Conservation (phyloP, 768 basidiomycete species). For the Tylopilus sp. region DNA sequence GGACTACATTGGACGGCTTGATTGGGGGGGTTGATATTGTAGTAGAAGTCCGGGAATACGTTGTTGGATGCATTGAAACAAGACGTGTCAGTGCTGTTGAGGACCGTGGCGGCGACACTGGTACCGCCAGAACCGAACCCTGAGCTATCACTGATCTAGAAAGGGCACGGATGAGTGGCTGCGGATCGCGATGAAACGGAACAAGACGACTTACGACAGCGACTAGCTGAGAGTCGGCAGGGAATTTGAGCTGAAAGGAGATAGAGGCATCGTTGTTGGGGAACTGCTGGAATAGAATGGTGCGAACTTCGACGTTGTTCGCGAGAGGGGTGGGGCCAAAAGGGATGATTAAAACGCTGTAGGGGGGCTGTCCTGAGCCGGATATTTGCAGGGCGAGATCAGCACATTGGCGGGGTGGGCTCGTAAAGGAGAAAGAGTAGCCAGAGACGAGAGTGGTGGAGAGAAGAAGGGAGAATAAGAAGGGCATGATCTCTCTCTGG, state of each 20-base stretch:
- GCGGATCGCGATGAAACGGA: not conserved
- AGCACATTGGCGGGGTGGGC: conserved; percentile 60
- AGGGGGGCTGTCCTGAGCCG: conserved; percentile 66
- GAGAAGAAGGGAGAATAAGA: conserved; percentile 13
- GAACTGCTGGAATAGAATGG: conserved; percentile 56
- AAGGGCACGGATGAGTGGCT: not conserved
- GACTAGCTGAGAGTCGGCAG: conserved; percentile 68
- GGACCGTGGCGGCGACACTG: conserved; percentile 59
- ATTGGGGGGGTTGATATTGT: conserved; percentile 57
- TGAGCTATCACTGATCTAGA: conserved; percentile 54
- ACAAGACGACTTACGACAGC: conserved; percentile 57
- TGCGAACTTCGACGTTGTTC: conserved; percentile 62
- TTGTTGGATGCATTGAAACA: conserved; percentile 54
- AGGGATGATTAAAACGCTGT: conserved; percentile 63
- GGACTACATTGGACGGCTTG: conserved; percentile 62
- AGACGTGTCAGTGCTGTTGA: conserved; percentile 44
- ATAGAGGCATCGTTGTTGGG: conserved; percentile 35
- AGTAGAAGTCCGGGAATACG: conserved; percentile 54
- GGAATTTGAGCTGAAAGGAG: conserved; percentile 60
- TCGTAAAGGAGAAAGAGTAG: conserved; percentile 42
- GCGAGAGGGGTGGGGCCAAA: conserved; percentile 59
- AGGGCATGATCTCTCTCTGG: conserved; percentile 12
- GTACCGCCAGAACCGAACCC: conserved; percentile 76
- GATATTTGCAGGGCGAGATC: conserved; percentile 57
- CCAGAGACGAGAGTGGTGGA: conserved; percentile 32